Conservation (phyloP, 352 stramenopile genomes). For the Phytopythium kandeliae region DNA sequence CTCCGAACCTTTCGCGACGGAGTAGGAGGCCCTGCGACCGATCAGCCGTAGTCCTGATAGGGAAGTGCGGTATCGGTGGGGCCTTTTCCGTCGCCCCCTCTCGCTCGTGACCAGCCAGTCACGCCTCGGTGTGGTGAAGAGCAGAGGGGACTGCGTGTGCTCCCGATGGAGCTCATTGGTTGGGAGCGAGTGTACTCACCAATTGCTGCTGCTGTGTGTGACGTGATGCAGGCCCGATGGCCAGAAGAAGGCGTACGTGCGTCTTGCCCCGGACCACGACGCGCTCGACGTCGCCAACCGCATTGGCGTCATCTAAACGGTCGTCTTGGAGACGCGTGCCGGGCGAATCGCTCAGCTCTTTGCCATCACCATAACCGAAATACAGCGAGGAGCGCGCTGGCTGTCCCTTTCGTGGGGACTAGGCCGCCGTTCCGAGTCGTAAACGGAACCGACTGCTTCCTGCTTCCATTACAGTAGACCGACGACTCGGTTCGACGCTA, state of each 20-base stretch:
- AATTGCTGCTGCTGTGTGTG: constrained; percentile 10
- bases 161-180: background rate
- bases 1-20: constrained; percentile 9
- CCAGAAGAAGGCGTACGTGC: constrained; percentile 99
- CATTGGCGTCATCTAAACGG: constrained; percentile 99
- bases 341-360: constrained; percentile 9
- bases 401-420: constrained; percentile 2
- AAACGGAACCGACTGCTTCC: background rate
- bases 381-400: constrained; percentile 7
- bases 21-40: constrained; percentile 8
- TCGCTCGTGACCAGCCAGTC: too few relatives aligned
- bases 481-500: too few relatives aligned
- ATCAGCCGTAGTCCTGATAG: constrained; percentile 38
- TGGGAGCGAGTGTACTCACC: background rate
- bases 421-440: constrained; percentile 16
- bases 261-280: constrained; percentile 98
- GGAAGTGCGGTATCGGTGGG: constrained; percentile 25
- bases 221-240: constrained; percentile 88
- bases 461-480: background rate
- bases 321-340: constrained; percentile 6
- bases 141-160: background rate
- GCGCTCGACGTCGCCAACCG: constrained; percentile 99
- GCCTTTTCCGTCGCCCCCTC: constrained; percentile 3
- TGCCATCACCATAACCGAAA: constrained; percentile 11
- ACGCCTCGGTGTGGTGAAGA: background rate